Conservation (phyloP, 257 asterid species). For the Salvia miltiorrhiza region DNA sequence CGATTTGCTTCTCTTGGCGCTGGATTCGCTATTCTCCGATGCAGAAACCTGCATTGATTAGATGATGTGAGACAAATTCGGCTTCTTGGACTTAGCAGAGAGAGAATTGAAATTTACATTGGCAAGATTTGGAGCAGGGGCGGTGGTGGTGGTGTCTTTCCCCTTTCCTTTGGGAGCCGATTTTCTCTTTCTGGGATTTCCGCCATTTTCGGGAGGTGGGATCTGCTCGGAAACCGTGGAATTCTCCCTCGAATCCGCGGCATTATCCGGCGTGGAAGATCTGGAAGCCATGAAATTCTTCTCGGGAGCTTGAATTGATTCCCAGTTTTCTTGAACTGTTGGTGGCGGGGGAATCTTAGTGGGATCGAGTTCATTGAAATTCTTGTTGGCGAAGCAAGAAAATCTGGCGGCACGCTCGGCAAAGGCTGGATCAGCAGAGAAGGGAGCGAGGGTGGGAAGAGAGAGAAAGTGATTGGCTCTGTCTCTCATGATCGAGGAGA, state of each 20-base stretch:
- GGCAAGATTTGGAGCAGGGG: conserved; percentile 24
- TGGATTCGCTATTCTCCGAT: conserved; percentile 50
- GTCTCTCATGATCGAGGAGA: conserved; percentile 18
- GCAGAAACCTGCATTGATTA: conserved; percentile 40
- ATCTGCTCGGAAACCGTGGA: conserved; percentile 73
- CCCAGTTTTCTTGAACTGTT: conserved; percentile 39
- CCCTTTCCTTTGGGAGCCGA: conserved; percentile 55
- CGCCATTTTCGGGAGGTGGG: not conserved
- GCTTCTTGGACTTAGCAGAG: too few species aligned
- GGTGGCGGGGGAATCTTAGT: conserved; percentile 35
- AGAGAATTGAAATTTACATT: conserved; percentile 39
- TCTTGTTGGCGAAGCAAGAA: conserved; percentile 55
- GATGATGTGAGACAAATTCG: too few species aligned
- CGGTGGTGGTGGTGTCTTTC: conserved; percentile 30
- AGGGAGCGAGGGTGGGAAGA: conserved; percentile 37
- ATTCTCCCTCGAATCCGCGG: conserved; percentile 59
- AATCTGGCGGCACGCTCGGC: conserved; percentile 68
- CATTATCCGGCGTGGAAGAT: conserved; percentile 37
- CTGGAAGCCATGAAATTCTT: conserved; percentile 29
- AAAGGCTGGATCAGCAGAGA: conserved; percentile 66
- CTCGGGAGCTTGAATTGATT: not conserved
- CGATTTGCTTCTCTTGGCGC: conserved; percentile 57
- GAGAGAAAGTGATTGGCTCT: conserved; percentile 14
- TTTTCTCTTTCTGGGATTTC: conserved; percentile 61
- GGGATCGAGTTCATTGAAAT: conserved; percentile 33